These are phyloP conservation scores for Sphagnum magellanicum DNA, from an alignment of 228 moss, liverwort and hornwort species.

Conservation along the genomic window DNA sequence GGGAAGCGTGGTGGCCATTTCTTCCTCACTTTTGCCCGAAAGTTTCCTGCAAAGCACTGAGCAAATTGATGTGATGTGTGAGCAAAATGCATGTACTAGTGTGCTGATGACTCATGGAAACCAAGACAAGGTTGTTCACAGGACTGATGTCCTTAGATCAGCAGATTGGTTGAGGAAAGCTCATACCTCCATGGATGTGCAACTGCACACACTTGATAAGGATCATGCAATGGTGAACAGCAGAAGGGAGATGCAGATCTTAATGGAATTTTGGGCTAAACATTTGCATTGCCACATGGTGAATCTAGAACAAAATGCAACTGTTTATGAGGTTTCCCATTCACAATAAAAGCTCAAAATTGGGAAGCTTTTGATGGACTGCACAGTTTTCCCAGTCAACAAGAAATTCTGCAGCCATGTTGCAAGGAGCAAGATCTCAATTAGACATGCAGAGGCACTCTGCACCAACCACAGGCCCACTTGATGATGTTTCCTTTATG, in stretches of 20 bases:
- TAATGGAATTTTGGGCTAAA: conserved; percentile 10
- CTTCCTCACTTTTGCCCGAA: conserved; percentile 14
- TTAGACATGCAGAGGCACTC: neutral
- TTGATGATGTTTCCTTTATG: neutral
- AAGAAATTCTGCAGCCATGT: neutral
- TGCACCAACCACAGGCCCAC: neutral
- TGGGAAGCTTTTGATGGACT: no score
- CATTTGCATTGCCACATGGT: conserved; percentile 8
- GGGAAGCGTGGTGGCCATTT: conserved; percentile 22
- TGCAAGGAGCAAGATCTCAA: neutral
- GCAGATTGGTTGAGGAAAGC: neutral
- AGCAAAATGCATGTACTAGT: conserved; percentile 8
- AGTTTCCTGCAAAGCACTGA: neutral
- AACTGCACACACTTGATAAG: conserved; percentile 4
- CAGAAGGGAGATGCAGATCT: conserved; percentile 6
- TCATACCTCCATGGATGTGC: conserved; percentile 3
- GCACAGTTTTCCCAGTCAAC: neutral
- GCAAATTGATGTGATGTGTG: neutral
- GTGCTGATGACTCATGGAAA: conserved; percentile 13
- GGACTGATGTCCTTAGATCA: conserved; percentile 4
- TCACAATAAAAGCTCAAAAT: neutral
- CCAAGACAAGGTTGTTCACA: conserved; percentile 4
- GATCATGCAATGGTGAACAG: conserved; percentile 7
- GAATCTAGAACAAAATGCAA: conserved; percentile 8
- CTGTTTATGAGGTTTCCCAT: conserved; percentile 10